Evolutionary conservation across 2,329 filamentous ascomycete species (phyloP).

Genomic region (Neoscytalidium dimidiatum): DNA sequence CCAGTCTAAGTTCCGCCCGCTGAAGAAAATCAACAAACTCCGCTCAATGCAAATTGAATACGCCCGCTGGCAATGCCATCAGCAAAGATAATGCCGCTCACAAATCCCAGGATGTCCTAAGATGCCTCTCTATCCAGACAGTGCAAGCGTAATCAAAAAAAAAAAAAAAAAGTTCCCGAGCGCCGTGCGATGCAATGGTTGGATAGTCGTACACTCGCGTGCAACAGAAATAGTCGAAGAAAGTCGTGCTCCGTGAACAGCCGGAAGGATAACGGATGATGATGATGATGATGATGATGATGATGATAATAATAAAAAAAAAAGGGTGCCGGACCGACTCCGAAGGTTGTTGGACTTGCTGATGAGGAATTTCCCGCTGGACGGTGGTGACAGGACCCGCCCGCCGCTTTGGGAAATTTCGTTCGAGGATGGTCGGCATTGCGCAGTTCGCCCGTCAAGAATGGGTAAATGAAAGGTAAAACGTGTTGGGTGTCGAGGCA

Average conservation of each 20-base stretch:
- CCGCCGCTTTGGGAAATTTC: neutral
- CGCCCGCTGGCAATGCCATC: neutral
- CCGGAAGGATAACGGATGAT: too few species aligned
- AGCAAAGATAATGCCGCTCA: neutral
- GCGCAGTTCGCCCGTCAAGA: neutral
- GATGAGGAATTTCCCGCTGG: conserved; percentile 4
- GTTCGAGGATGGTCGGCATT: conserved; percentile 6
- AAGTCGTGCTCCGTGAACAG: conserved; percentile 14
- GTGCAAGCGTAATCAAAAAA: neutral
- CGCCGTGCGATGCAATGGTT: conserved; percentile 6
- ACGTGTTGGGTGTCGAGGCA: conserved; percentile 13
- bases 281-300: too few species aligned
- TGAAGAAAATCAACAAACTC: conserved; percentile 1
- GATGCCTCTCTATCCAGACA: neutral
- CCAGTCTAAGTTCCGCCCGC: conserved; percentile 4
- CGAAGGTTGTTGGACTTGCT: neutral
- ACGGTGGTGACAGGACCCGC: neutral
- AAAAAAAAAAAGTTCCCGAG: conserved; percentile 1
- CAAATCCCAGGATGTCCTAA: neutral
- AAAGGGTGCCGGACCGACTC: conserved; percentile 1
- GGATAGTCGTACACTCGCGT: conserved; percentile 10
- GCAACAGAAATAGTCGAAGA: conserved; percentile 3
- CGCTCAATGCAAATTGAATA: neutral
- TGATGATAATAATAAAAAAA: too few species aligned
- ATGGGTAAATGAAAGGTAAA: conserved; percentile 14